Conservation (phyloP, 2,329 filamentous ascomycete genomes). For the Amesomyces nigricolor region DNA sequence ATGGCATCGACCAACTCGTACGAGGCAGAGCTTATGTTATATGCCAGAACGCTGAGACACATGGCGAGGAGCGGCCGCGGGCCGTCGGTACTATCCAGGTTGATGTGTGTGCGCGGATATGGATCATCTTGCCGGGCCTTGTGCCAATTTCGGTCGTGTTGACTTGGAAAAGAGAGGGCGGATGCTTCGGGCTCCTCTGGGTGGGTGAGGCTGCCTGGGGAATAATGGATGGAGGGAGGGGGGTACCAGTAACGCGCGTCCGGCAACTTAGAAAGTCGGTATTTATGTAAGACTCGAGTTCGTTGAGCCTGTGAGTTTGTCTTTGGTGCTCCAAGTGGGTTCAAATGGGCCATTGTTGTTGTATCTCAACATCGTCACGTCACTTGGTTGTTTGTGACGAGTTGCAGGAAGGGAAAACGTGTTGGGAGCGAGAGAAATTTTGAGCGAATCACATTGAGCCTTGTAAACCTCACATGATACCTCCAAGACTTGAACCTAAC, state of each 20-base stretch:
- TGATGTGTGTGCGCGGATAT: not conserved
- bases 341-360: not conserved
- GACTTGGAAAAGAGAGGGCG: not conserved
- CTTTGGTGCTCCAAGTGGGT: too few relatives aligned
- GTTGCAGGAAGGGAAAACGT: too few relatives aligned
- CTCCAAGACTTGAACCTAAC: not conserved
- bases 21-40: constrained; percentile 1
- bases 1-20: not conserved
- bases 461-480: not conserved
- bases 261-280: too few relatives aligned
- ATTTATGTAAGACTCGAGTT: too few relatives aligned
- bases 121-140: not conserved
- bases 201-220: too few relatives aligned
- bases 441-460: too few relatives aligned
- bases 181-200: not conserved
- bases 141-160: constrained; percentile 2
- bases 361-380: not conserved
- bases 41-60: constrained; percentile 11
- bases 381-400: too few relatives aligned
- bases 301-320: too few relatives aligned
- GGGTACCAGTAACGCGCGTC: too few relatives aligned
- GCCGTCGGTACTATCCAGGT: not conserved
- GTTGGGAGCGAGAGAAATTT: too few relatives aligned
- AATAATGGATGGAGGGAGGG: too few relatives aligned
- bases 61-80: constrained; percentile 11